Percentiles rank a stretch among this genome's conserved stretches.
phyloP scores from a whole-genome alignment of 306 rosid genomes.

The Dryas octopetala region DNA sequence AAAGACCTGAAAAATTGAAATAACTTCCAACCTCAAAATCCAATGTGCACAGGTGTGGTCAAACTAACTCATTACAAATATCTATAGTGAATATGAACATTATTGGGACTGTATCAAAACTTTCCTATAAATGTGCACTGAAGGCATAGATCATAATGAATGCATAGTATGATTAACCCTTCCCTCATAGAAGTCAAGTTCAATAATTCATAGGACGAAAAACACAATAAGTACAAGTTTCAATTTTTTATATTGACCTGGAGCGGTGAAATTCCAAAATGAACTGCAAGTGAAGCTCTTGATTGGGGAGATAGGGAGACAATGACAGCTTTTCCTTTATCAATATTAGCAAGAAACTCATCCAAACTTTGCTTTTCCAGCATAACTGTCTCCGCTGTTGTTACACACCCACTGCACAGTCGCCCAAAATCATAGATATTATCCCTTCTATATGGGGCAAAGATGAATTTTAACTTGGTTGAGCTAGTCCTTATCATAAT shows the following conservation, averaged over 20 bases:
- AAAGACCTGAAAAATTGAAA: conserved; percentile 57
- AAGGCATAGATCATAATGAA: neutral
- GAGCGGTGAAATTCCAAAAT: conserved; percentile 80
- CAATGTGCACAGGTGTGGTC: neutral
- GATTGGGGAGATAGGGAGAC: conserved; percentile 93
- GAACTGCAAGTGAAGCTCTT: conserved; percentile 85
- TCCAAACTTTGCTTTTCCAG: conserved; percentile 97
- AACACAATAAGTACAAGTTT: neutral
- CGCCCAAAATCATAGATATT: conserved; percentile 24
- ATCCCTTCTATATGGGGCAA: neutral
- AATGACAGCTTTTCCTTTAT: conserved; percentile 63
- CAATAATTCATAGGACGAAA: neutral
- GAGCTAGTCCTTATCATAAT: neutral
- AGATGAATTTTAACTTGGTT: neutral
- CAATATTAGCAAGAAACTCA: conserved; percentile 70
- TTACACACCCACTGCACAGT: conserved; percentile 83
- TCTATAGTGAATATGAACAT: neutral
- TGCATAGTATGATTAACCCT: neutral
- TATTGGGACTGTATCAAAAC: neutral
- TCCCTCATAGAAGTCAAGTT: neutral
- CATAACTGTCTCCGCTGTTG: conserved; percentile 95
- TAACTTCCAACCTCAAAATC: conserved; percentile 4
- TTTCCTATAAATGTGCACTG: neutral
- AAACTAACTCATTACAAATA: neutral
- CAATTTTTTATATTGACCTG: conserved; percentile 45